A percentile compares a stretch with the other conserved stretches of the same genome.
Conservation (phyloP, 73 alveolate genomes). For the Tetrahymena elliotti region DNA sequence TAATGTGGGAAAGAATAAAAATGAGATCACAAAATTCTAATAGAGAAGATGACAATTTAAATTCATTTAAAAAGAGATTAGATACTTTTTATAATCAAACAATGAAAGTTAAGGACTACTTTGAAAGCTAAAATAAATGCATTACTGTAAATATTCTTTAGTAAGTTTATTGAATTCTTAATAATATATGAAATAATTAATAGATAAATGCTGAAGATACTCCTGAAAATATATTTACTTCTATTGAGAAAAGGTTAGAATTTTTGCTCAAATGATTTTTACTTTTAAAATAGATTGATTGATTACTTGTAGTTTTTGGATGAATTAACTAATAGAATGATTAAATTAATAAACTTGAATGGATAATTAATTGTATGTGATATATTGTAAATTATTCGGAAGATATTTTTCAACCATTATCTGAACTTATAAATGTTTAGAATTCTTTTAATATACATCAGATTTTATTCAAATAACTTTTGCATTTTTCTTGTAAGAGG, state of each 20-base stretch:
- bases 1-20: slow-evolving; percentile 73
- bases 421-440: no score
- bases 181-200: background rate
- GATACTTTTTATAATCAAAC: slow-evolving; percentile 79
- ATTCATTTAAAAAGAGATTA: slow-evolving; percentile 82
- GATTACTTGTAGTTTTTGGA: no score
- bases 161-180: background rate
- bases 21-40: slow-evolving; percentile 76
- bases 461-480: no score
- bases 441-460: no score
- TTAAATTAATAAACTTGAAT: no score
- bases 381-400: no score
- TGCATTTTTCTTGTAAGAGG: no score
- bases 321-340: no score
- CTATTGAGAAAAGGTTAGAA: background rate
- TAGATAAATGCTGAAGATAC: background rate
- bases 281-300: background rate
- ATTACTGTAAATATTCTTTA: background rate
- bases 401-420: no score
- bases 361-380: no score
- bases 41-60: slow-evolving; percentile 91
- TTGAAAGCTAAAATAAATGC: slow-evolving; percentile 7
- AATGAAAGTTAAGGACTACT: slow-evolving; percentile 73
- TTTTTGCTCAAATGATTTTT: background rate
- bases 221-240: background rate